These are phyloP conservation scores for Rhizopogon vinicolor DNA, from an alignment of 768 basidiomycete species.

Conservation along the genomic window DNA sequence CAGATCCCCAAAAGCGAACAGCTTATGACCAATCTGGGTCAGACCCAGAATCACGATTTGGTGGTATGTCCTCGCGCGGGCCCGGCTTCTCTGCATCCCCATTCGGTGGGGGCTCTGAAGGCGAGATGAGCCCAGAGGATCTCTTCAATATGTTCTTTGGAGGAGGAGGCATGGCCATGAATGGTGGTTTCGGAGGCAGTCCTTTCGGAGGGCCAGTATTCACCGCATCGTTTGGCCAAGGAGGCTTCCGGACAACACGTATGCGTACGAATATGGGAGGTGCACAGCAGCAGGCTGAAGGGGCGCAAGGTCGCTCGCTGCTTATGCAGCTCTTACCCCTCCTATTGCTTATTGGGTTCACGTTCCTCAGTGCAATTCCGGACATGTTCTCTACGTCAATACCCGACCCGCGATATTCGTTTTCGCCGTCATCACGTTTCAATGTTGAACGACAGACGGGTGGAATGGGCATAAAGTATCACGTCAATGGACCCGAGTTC, in stretches of 20 bases:
- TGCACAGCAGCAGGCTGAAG: constrained; percentile 30
- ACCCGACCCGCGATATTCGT: constrained; percentile 81
- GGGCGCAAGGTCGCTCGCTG: constrained; percentile 49
- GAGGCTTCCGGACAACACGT: constrained; percentile 74
- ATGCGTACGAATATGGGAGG: constrained; percentile 40
- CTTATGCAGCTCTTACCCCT: constrained; percentile 81
- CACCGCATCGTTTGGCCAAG: constrained; percentile 72
- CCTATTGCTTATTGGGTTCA: constrained; percentile 79
- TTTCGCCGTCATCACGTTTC: constrained; percentile 53
- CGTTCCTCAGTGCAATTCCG: constrained; percentile 77
- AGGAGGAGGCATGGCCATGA: constrained; percentile 46
- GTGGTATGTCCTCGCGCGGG: constrained; percentile 58
- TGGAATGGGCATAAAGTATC: constrained; percentile 72
- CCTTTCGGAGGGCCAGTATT: constrained; percentile 55
- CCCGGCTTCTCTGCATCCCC: constrained; percentile 46
- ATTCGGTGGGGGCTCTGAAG: constrained; percentile 60
- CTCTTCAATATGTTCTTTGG: constrained; percentile 99
- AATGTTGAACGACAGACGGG: constrained; percentile 70
- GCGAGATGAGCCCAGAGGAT: constrained; percentile 92
- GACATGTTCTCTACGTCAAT: constrained; percentile 63
- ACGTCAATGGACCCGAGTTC: constrained; percentile 78
- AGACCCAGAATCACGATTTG: constrained; percentile 83
- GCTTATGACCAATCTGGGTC: constrained; percentile 78
- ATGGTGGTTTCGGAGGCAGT: constrained; percentile 49
- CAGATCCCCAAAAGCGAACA: constrained; percentile 87